These are phyloP conservation scores for Phytophthora tentaculata DNA, from an alignment of 352 stramenopile genomes.

Conservation along the genomic window DNA sequence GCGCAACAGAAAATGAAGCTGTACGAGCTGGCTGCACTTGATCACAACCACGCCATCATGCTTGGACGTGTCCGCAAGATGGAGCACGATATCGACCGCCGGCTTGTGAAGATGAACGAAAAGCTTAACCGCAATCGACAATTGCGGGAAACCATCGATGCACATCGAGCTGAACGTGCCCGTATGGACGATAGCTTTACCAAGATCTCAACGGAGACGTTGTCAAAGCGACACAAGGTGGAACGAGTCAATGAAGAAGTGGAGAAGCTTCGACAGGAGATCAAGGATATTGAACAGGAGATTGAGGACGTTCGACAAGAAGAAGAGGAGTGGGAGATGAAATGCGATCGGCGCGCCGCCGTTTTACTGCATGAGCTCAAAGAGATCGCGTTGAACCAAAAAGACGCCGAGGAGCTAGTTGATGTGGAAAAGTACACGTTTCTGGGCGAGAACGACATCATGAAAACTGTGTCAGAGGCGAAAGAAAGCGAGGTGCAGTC, in stretches of 20 bases:
- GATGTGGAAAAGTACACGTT: conserved; percentile 72
- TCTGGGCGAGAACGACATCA: conserved; percentile 76
- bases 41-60: conserved; percentile 72
- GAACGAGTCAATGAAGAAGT: conserved; percentile 50
- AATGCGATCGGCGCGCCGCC: conserved; percentile 58
- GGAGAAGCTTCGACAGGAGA: conserved; percentile 62
- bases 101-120: conserved; percentile 87
- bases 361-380: conserved; percentile 74
- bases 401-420: conserved; percentile 55
- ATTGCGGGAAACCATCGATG: conserved; percentile 67
- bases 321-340: conserved; percentile 65
- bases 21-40: conserved; percentile 72
- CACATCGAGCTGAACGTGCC: conserved; percentile 68
- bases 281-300: conserved; percentile 58
- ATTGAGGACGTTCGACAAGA: conserved; percentile 64
- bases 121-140: conserved; percentile 73
- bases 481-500: conserved; percentile 64
- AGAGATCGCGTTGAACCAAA: conserved; percentile 65
- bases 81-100: conserved; percentile 83
- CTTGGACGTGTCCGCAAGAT: conserved; percentile 76
- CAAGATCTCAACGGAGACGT: conserved; percentile 67
- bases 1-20: conserved; percentile 79
- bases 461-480: conserved; percentile 55
- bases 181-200: conserved; percentile 81
- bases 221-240: conserved; percentile 68